These are phyloP conservation scores for Colletotrichum lini DNA, from an alignment of 2,329 filamentous ascomycete genomes.

Conservation along the genomic window DNA sequence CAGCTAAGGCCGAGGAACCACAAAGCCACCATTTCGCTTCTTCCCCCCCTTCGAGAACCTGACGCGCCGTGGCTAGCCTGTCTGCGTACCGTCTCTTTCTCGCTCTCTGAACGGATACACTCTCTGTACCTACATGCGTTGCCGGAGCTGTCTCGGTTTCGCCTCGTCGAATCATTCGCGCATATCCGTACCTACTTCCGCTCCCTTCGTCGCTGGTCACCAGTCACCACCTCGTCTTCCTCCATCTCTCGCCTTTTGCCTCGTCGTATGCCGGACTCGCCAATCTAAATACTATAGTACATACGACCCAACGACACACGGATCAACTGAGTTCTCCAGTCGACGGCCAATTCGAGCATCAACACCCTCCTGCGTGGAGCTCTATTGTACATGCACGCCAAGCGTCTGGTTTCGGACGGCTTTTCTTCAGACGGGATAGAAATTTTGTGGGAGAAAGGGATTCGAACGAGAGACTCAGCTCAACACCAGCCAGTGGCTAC, in stretches of 20 bases:
- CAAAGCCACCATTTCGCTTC: slow-evolving; percentile 37
- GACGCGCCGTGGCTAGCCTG: slow-evolving; percentile 20
- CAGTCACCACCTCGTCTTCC: slow-evolving; percentile 30
- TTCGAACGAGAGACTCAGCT: slow-evolving; percentile 32
- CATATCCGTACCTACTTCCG: slow-evolving; percentile 19
- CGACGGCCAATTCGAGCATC: slow-evolving; percentile 48
- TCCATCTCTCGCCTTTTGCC: slow-evolving; percentile 46
- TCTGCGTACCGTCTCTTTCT: no score
- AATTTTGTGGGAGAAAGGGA: slow-evolving; percentile 45
- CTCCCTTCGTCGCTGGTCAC: slow-evolving; percentile 27
- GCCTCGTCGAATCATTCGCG: slow-evolving; percentile 10
- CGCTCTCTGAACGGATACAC: background rate
- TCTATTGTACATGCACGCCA: slow-evolving; percentile 57
- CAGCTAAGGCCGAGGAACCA: slow-evolving; percentile 36
- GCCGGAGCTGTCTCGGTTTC: slow-evolving; percentile 6
- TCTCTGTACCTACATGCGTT: slow-evolving; percentile 22
- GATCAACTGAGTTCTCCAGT: slow-evolving; percentile 52
- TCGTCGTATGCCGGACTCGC: slow-evolving; percentile 57
- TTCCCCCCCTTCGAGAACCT: slow-evolving; percentile 38
- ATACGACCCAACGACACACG: slow-evolving; percentile 57
- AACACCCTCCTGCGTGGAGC: slow-evolving; percentile 50
- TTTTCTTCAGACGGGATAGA: slow-evolving; percentile 47
- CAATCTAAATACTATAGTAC: slow-evolving; percentile 60
- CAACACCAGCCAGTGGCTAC: background rate
- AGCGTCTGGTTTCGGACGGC: slow-evolving; percentile 47